Evolutionary conservation across 2,329 filamentous ascomycete genomes (phyloP).

Genomic region (Arthrinium phaeospermum): DNA sequence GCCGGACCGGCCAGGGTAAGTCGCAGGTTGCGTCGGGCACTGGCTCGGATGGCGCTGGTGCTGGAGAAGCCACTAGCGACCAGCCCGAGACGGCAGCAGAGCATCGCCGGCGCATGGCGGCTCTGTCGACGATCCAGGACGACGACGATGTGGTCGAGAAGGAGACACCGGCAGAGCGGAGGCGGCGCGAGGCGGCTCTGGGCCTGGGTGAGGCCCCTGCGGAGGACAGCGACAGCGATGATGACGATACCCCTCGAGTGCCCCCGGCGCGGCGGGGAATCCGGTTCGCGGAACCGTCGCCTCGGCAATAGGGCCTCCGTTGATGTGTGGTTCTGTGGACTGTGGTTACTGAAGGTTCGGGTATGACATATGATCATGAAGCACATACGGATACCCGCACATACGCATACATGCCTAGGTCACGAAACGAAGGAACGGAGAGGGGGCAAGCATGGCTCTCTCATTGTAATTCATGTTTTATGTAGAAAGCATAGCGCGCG

Average conservation of each 20-base stretch:
- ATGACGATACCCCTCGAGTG: conserved; percentile 62
- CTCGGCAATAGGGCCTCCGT: background rate
- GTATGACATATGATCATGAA: conserved; percentile 3
- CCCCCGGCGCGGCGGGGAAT: conserved; percentile 61
- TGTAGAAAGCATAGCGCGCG: conserved; percentile 4
- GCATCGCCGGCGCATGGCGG: conserved; percentile 67
- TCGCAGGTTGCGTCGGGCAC: conserved; percentile 19
- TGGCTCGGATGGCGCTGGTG: conserved; percentile 30
- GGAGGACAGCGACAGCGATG: conserved; percentile 59
- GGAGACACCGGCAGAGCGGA: conserved; percentile 77
- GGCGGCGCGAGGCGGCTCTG: conserved; percentile 75
- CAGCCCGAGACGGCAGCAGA: conserved; percentile 73
- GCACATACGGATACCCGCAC: background rate
- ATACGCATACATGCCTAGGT: background rate
- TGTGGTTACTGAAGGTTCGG: background rate
- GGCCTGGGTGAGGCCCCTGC: conserved; percentile 57
- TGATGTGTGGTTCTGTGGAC: background rate
- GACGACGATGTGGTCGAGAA: conserved; percentile 52
- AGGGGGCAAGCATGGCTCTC: background rate
- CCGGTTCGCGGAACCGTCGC: conserved; percentile 61
- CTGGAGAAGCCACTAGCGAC: conserved; percentile 40
- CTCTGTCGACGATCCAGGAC: conserved; percentile 50
- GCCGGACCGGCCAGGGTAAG: background rate
- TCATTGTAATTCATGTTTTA: background rate
- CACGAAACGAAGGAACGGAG: background rate